A percentile compares a stretch with the other conserved stretches of the same genome.
phyloP scores from a whole-genome alignment of 2,329 filamentous ascomycete genomes.

The Ciborinia camelliae region DNA sequence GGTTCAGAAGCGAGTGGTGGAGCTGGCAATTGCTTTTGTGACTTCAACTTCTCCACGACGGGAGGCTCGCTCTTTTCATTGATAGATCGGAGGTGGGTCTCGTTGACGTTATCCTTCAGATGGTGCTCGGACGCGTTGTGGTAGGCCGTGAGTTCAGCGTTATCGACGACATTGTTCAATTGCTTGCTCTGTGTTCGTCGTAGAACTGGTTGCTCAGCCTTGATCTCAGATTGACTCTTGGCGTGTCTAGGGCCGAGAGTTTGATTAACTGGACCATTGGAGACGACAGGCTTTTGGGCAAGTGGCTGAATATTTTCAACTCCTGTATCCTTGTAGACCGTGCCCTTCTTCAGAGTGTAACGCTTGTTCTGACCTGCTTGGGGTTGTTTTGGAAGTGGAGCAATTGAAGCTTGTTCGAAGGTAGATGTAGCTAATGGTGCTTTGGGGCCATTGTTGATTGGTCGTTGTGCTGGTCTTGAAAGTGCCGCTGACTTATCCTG shows the following conservation, averaged over 20 bases:
- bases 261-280: constrained; percentile 34
- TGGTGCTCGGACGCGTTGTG: constrained; percentile 4
- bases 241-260: constrained; percentile 32
- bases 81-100: constrained; percentile 17
- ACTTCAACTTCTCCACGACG: neutral
- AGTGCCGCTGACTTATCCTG: constrained; percentile 44
- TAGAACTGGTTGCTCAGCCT: constrained; percentile 28
- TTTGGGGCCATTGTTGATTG: constrained; percentile 38
- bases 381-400: constrained; percentile 33
- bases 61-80: constrained; percentile 15
- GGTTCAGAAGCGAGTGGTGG: constrained; percentile 44
- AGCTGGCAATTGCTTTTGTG: constrained; percentile 25
- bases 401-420: constrained; percentile 11
- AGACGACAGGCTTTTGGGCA: constrained; percentile 32
- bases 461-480: constrained; percentile 61
- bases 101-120: constrained; percentile 17
- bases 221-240: constrained; percentile 35
- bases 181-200: constrained; percentile 32
- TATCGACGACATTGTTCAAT: neutral
- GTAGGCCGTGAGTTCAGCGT: neutral
- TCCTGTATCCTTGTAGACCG: constrained; percentile 52
- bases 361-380: constrained; percentile 37
- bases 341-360: constrained; percentile 50
- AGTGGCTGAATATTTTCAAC: constrained; percentile 32
- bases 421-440: constrained; percentile 15